Evolutionary conservation across 2,329 filamentous ascomycete species (phyloP).

Genomic region (Ophiobolus disseminans): DNA sequence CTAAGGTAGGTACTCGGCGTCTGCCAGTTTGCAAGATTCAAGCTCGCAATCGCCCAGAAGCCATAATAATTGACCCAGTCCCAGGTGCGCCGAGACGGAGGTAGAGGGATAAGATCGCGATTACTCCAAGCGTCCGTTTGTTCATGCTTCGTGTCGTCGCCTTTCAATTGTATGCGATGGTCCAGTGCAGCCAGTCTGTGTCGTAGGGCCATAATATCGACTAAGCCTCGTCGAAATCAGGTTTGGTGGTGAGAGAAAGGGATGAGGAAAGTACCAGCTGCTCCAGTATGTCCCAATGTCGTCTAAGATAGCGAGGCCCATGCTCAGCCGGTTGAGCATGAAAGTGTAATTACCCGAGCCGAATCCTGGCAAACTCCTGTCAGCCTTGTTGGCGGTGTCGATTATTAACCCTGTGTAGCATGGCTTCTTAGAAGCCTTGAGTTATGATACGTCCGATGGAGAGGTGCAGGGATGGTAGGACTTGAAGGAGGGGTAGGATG

Average conservation of each 20-base stretch:
- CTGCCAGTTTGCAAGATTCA: conserved; percentile 57
- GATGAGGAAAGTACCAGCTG: neutral
- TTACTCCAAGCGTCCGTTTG: conserved; percentile 55
- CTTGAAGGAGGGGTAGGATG: conserved; percentile 8
- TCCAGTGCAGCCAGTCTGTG: conserved; percentile 32
- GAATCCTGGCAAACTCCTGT: no score
- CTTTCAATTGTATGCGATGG: conserved; percentile 47
- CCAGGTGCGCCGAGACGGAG: conserved; percentile 50
- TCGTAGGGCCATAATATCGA: conserved; percentile 11
- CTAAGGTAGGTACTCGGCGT: conserved; percentile 57
- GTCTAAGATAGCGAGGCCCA: no score
- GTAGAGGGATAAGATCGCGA: conserved; percentile 49
- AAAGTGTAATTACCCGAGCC: no score
- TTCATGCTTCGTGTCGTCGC: conserved; percentile 52
- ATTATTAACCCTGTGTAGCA: no score
- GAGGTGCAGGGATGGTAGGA: neutral
- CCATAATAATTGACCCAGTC: conserved; percentile 55
- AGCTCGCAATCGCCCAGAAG: conserved; percentile 49
- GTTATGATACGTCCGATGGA: neutral
- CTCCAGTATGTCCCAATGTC: no score
- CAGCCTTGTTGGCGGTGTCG: no score
- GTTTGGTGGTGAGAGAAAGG: neutral
- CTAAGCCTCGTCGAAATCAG: neutral
- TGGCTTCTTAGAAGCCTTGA: no score
- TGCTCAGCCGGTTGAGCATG: no score